phyloP scores from a whole-genome alignment of 2,329 filamentous ascomycete species.

The Fusarium gaditjirri region DNA sequence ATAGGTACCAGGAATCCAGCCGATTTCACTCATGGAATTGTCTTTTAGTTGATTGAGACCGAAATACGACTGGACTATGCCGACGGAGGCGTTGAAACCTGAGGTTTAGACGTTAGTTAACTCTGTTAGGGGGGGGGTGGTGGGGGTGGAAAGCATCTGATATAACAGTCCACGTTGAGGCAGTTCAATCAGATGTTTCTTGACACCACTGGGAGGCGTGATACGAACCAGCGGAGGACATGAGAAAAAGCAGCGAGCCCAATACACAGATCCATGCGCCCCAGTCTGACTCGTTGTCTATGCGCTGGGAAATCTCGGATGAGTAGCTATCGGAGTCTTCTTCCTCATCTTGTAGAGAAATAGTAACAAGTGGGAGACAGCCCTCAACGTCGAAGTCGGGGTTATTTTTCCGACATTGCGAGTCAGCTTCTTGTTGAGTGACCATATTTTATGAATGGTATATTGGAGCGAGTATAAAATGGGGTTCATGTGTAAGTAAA shows the following conservation, averaged over 20 bases:
- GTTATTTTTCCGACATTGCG: background rate
- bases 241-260: conserved; percentile 25
- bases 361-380: background rate
- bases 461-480: background rate
- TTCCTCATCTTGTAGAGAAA: background rate
- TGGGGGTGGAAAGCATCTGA: background rate
- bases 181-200: too few relatives aligned
- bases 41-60: conserved; percentile 50
- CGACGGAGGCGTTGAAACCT: conserved; percentile 59
- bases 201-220: background rate
- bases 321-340: conserved; percentile 1
- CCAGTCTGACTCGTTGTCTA: conserved; percentile 13
- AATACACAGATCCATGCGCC: conserved; percentile 28
- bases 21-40: conserved; percentile 55
- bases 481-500: too few relatives aligned
- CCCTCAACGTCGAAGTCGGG: background rate
- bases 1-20: conserved; percentile 59
- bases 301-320: background rate
- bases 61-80: conserved; percentile 58
- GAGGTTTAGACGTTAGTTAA: background rate
- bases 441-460: background rate
- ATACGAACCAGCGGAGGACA: background rate
- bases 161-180: too few relatives aligned
- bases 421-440: background rate
- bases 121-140: background rate